A percentile compares a stretch with the other conserved stretches of the same genome.
Evolutionary conservation across 1,284 basidiomycete species (phyloP).

Genomic region (Puccinia novopanici): DNA sequence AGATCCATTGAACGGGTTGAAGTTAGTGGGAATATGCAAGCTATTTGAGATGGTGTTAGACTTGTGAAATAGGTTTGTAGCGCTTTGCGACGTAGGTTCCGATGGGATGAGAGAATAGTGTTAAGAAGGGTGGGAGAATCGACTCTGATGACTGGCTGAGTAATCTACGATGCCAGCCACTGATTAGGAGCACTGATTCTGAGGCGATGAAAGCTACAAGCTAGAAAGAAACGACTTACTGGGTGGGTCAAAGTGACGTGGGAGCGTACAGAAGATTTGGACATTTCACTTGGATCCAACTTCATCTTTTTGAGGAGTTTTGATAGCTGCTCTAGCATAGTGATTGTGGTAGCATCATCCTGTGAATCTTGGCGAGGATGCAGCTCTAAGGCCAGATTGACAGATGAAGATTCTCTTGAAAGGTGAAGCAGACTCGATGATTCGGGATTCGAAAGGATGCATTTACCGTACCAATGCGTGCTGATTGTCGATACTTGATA

Average conservation of each 20-base stretch:
- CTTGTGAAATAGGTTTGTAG: conserved; percentile 65
- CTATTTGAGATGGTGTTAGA: conserved; percentile 65
- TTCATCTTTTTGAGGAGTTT: conserved; percentile 31
- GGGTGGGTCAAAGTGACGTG: conserved; percentile 20
- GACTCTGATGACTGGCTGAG: conserved; percentile 53
- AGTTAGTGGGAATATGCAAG: conserved; percentile 74
- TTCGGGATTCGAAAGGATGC: neutral
- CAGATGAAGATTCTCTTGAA: neutral
- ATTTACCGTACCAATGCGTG: conserved; percentile 35
- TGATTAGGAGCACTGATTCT: neutral
- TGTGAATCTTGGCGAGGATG: neutral
- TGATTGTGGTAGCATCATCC: conserved; percentile 4
- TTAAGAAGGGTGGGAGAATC: conserved; percentile 57
- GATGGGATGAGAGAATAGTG: conserved; percentile 63
- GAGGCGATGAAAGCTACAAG: neutral
- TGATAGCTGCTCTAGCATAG: conserved; percentile 20
- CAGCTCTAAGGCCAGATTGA: conserved; percentile 24
- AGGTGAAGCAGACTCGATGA: conserved; percentile 7
- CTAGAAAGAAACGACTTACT: conserved; percentile 7
- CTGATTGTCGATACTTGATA: conserved; percentile 41
- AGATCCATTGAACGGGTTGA: conserved; percentile 73
- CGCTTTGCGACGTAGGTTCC: conserved; percentile 60
- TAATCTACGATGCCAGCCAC: neutral
- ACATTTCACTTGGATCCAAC: neutral
- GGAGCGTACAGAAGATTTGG: neutral